Evolutionary conservation across 495 filamentous ascomycete genomes (phyloP), one percentile per base, ranked within the genome.

Genomic region (Xylaria scruposa): DNA sequence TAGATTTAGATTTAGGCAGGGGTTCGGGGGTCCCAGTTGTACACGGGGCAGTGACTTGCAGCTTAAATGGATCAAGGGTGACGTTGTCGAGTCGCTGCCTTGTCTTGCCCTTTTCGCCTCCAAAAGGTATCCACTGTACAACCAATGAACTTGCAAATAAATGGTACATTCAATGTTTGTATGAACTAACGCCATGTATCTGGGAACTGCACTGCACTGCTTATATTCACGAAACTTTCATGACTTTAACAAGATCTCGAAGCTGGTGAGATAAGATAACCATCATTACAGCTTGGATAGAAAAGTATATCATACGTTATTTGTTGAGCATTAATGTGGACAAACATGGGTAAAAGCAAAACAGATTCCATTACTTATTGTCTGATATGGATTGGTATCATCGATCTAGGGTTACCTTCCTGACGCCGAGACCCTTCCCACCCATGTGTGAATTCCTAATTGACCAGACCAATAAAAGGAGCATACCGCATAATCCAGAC

Each of bases 31-130:
- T 33, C 54, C 12, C 15, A 31, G 29, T 58, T 36, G 54, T 36
- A 59, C 54, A 59, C 24, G 29, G 29, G 36, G 36, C 29, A 33
- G 31, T 36, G n/a, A 60, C 31, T 59, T 59, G 31, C 51, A 51
- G 47, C 47, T 51, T 6, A 4, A n/a, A 31, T 56, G 53, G 53
- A 56, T 31, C 26, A 31, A 19, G 49, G 77, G 75, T 79, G 77
- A 79, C 77, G 77, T 79, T 78, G 75, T 76, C 76, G 77, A 79
- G 74, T 74, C 73, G 77, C 74, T 79, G 77, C 77, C 77, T 78
- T 68, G 63, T 68, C 60, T 49, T 29, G 19, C 31, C 67, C 66
- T 38, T 33, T 61, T 26, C 64, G 62, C 62, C 70, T 53, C 29
- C 44, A 38, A 40, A 49, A 21, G 19, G 7, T 60, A 29, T 17